A percentile compares a stretch with the other conserved stretches of the same genome.
These are phyloP conservation scores for Suillus subalutaceus DNA, from an alignment of 768 basidiomycete species.

Conservation along the genomic window DNA sequence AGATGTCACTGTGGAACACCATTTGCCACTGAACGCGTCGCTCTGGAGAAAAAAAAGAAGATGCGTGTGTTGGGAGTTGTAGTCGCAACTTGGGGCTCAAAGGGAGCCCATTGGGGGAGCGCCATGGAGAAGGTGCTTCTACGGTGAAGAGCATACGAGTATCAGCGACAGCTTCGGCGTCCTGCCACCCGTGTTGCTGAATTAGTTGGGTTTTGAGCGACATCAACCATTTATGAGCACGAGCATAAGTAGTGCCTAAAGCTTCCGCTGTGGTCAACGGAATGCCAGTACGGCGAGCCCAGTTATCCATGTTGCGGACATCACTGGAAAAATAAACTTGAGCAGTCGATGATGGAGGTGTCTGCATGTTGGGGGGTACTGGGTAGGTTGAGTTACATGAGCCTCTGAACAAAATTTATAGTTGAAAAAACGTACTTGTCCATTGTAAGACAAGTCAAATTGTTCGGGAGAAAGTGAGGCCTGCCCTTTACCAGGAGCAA, in stretches of 20 bases:
- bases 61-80: slow-evolving; percentile 77
- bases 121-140: slow-evolving; percentile 78
- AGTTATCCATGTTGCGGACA: slow-evolving; percentile 80
- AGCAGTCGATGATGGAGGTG: slow-evolving; percentile 42
- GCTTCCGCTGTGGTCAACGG: slow-evolving; percentile 84
- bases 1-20: slow-evolving; percentile 82
- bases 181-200: slow-evolving; percentile 71
- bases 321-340: slow-evolving; percentile 80
- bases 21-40: slow-evolving; percentile 87
- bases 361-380: slow-evolving; percentile 29
- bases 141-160: slow-evolving; percentile 77
- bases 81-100: slow-evolving; percentile 74
- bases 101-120: slow-evolving; percentile 73
- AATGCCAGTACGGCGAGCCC: slow-evolving; percentile 79
- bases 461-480: slow-evolving; percentile 15
- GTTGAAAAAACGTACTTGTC: slow-evolving; percentile 24
- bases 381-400: slow-evolving; percentile 1
- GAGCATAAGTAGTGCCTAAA: slow-evolving; percentile 77
- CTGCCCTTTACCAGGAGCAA: slow-evolving; percentile 38
- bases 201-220: slow-evolving; percentile 65
- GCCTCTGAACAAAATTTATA: slow-evolving; percentile 27
- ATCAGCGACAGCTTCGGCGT: slow-evolving; percentile 57
- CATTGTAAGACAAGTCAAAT: slow-evolving; percentile 14
- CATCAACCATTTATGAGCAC: slow-evolving; percentile 77
- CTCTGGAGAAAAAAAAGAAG: slow-evolving; percentile 85